Evolutionary conservation across 2,329 filamentous ascomycete genomes (phyloP), one percentile per base, ranked within the genome.

Genomic region (Escovopsis sp.): DNA sequence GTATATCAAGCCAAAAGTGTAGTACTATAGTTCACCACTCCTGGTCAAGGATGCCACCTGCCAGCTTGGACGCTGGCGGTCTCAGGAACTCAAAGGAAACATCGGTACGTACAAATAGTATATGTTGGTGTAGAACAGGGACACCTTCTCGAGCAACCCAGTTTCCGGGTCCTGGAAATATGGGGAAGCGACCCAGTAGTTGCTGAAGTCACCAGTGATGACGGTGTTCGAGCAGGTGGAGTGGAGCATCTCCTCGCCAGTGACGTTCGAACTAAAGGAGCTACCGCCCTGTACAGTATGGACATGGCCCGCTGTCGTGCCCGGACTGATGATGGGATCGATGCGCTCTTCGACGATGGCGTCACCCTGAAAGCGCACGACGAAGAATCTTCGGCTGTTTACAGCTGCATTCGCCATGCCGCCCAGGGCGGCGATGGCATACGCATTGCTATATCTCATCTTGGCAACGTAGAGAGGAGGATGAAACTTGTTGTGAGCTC

Each of bases 151-250:
- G 45, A 83, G 72, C 35, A 65, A 67, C 33, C 70, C 70, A 43
- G 76, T 72, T 45, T 68, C 59, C 47, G 72, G 66, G 43, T 79
- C 69, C 44, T 66, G 60, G 56, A 78, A 85, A 58, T 76, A 86
- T 3, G 87, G 59, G 19, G 65, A 63, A 2, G 82, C 80, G 37
- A 76, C 74, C 82, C 82, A 87, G 63, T 88, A 87, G 55, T 79
- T 79, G 45, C 71, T 79, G 51, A 73, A 65, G 57, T 86, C 80
- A 36, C 70, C 71, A 46, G 67, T 72, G 50, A 82, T 65, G 41
- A 68, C 66, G 52, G 81, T 79, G 25, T 76, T 82, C 33, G 74
- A 80, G 64, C 82, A 88, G 18, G 68, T 65, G 23, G 78, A 82
- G 37, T 65, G 52, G 40, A 62, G 41, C 18, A 81, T 64, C 31